Evolutionary conservation across 1,284 basidiomycete species (phyloP), one percentile per base, ranked within the genome.

Genomic region (Fomitiporia mediterranea): DNA sequence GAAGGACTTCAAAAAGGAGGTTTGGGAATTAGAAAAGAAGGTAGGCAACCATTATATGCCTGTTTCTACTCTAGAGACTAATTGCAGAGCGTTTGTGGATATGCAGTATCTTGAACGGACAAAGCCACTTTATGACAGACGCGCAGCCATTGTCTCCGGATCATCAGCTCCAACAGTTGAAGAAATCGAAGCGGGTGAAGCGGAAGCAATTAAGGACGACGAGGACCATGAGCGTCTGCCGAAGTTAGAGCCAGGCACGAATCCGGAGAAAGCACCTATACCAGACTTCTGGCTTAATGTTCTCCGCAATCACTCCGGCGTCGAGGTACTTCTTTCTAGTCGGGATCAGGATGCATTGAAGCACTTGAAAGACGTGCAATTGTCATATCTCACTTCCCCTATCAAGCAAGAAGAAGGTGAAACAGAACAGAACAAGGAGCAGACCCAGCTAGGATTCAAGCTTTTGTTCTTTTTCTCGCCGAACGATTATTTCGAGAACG

Each of bases 211-310:
- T 60, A 83, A 89, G 65, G 85, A 88, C 53, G 80, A 89, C 63
- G 79, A 82, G 4, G 79, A 82, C 0, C 85, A 87, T 70, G 74
- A 72, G 30, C 75, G 80, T 25, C 72, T 87, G 11, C 72, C 82
- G 56, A 76, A 76, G 61, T 15, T 30, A 7, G 44, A 46, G 25
- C n/a, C n/a, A n/a, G n/a, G n/a, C n/a, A 80, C 80, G 55, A 66
- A 66, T 3, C 55, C 71, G 48, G 59, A 68, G 52, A 63, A 58
- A 58, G 73, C 78, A 62, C 88, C 89, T 62, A 94, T 99, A 66
- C 92, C 95, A 60, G 89, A 97, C 68, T 98, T 98, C 80, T 99
- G 96, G 96, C 85, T 98, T 65, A 98, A 96, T 1, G 93, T 94
- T 1, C 81, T 98, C 62, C 86, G 91, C 66, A 98, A 97, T 74